Percentiles rank a stretch among this genome's conserved stretches.
Conservation (phyloP, 805 yeast genomes). For the Debaryomyces castellii region DNA sequence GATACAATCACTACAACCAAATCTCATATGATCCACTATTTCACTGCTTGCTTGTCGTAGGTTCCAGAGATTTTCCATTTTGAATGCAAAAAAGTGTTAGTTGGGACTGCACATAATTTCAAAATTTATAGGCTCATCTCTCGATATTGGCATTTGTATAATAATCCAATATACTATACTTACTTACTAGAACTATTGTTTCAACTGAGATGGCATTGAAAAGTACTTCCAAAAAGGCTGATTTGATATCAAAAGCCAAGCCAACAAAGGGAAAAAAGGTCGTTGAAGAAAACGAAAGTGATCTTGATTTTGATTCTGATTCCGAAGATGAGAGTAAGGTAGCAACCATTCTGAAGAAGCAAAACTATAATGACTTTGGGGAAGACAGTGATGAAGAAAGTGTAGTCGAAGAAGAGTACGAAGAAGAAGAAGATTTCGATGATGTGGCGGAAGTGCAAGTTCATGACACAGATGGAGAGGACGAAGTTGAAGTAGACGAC, state of each 20-base stretch:
- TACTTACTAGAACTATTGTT: not conserved
- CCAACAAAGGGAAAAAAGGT: not conserved
- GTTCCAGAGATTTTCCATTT: too few relatives aligned
- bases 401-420: conserved; percentile 15
- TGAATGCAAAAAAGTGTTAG: not conserved
- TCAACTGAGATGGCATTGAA: not conserved
- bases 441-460: conserved; percentile 5
- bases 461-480: conserved; percentile 7
- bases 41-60: too few relatives aligned
- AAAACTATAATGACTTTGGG: conserved; percentile 6
- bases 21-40: too few relatives aligned
- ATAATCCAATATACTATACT: not conserved
- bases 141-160: not conserved
- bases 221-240: not conserved
- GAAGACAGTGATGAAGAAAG: conserved; percentile 11
- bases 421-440: conserved; percentile 7
- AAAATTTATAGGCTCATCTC: not conserved
- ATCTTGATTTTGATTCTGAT: conserved; percentile 11
- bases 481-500: conserved; percentile 5
- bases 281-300: conserved; percentile 6
- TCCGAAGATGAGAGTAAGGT: conserved; percentile 11
- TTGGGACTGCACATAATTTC: not conserved
- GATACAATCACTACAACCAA: too few relatives aligned
- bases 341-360: conserved; percentile 4
- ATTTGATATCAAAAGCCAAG: not conserved